Conservation (phyloP, 208 protist genomes). For the Tritrichomonas musculus region DNA sequence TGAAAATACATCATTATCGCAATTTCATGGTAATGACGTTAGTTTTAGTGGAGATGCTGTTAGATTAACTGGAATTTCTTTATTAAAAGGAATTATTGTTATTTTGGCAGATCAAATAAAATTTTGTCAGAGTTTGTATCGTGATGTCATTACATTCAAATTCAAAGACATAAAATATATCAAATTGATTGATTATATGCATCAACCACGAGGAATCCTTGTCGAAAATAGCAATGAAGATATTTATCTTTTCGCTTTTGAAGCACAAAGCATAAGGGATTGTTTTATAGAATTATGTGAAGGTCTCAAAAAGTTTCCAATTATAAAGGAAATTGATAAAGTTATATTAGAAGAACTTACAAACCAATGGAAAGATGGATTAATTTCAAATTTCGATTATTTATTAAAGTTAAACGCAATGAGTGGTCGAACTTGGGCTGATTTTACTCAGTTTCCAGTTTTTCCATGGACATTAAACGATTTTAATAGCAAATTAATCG, state of each 20-base stretch:
- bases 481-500: background rate
- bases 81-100: background rate
- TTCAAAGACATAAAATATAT: background rate
- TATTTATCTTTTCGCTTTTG: background rate
- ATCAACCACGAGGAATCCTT: background rate
- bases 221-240: background rate
- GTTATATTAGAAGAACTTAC: background rate
- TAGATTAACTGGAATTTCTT: background rate
- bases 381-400: background rate
- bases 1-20: background rate
- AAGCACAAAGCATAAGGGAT: background rate
- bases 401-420: background rate
- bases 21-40: background rate
- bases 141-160: background rate
- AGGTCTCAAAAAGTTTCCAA: background rate
- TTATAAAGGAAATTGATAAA: background rate
- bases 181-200: background rate
- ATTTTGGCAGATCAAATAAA: background rate
- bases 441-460: background rate
- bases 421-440: background rate
- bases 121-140: background rate
- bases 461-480: background rate
- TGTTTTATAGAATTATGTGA: background rate
- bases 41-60: slow-evolving; percentile 14
- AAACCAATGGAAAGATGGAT: background rate